A percentile compares a stretch with the other conserved stretches of the same genome.
phyloP scores from a whole-genome alignment of 768 basidiomycete species.

The Naganishia vishniacii region DNA sequence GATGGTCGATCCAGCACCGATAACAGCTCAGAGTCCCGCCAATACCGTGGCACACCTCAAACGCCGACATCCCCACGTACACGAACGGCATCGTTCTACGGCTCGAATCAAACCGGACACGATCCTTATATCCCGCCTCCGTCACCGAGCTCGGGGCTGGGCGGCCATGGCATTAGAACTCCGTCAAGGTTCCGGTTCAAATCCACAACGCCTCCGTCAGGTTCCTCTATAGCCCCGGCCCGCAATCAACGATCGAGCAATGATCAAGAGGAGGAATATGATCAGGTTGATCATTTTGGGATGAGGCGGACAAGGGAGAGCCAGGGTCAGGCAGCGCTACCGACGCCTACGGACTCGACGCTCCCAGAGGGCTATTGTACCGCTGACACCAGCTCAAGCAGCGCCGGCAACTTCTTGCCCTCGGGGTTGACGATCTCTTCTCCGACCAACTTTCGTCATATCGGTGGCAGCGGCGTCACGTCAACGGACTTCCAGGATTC shows the following conservation, averaged over 20 bases:
- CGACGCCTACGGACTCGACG: no score
- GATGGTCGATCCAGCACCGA: background rate
- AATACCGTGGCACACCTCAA: background rate
- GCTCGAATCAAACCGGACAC: background rate
- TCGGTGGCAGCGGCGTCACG: background rate
- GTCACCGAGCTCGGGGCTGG: background rate
- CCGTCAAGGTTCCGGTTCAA: conserved; percentile 2
- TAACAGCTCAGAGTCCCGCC: background rate
- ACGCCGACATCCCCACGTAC: conserved; percentile 1
- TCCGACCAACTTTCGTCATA: conserved; percentile 8
- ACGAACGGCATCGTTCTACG: background rate
- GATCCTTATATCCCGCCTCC: background rate
- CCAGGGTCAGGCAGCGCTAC: no score
- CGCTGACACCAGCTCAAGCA: no score
- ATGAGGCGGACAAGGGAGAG: no score
- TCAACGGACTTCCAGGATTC: background rate
- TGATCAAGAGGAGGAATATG: background rate
- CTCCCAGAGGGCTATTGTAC: no score
- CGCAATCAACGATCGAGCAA: background rate
- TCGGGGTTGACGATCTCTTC: background rate
- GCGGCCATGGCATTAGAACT: background rate
- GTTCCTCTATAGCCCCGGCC: background rate
- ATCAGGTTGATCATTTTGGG: background rate
- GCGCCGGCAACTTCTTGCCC: background rate
- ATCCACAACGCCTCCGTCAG: background rate